Evolutionary conservation across 2,329 filamentous ascomycete species (phyloP).

Genomic region (Lachnellula subtilissima): DNA sequence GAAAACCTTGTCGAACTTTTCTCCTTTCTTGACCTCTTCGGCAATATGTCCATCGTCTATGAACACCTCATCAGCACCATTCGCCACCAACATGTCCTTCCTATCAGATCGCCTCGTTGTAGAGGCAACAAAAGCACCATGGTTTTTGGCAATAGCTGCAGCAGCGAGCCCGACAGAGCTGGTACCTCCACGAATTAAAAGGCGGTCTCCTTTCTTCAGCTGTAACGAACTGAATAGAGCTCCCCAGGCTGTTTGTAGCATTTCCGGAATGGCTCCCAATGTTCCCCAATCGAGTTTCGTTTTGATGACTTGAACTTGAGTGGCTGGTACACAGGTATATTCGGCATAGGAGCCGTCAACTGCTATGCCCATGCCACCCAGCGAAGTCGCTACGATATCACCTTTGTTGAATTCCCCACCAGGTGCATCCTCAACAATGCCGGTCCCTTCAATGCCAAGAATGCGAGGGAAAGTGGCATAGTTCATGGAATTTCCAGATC

Average conservation of each 20-base stretch:
- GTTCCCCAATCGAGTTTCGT: conserved; percentile 37
- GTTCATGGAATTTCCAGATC: conserved; percentile 16
- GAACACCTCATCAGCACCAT: conserved; percentile 40
- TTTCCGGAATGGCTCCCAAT: conserved; percentile 45
- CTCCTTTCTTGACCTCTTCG: conserved; percentile 28
- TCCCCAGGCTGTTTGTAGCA: conserved; percentile 47
- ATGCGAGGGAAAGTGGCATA: conserved; percentile 19
- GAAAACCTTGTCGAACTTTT: conserved; percentile 41
- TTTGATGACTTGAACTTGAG: conserved; percentile 36
- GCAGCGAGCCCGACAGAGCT: conserved; percentile 41
- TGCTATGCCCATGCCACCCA: conserved; percentile 44
- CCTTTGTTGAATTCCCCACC: conserved; percentile 35
- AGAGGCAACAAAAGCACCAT: conserved; percentile 36
- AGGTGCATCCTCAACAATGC: conserved; percentile 16
- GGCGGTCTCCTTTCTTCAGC: conserved; percentile 36
- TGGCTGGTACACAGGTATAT: conserved; percentile 40
- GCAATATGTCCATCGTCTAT: conserved; percentile 40
- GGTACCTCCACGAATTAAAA: conserved; percentile 47
- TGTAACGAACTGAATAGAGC: conserved; percentile 36
- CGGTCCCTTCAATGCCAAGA: conserved; percentile 21
- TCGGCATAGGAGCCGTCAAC: conserved; percentile 48
- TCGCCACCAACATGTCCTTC: conserved; percentile 35
- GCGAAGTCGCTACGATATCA: conserved; percentile 40
- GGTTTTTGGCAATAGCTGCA: conserved; percentile 39
- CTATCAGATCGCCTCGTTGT: conserved; percentile 38